phyloP scores from a whole-genome alignment of 225 moss, liverwort and hornwort genomes.

The Climacium dendroides region DNA sequence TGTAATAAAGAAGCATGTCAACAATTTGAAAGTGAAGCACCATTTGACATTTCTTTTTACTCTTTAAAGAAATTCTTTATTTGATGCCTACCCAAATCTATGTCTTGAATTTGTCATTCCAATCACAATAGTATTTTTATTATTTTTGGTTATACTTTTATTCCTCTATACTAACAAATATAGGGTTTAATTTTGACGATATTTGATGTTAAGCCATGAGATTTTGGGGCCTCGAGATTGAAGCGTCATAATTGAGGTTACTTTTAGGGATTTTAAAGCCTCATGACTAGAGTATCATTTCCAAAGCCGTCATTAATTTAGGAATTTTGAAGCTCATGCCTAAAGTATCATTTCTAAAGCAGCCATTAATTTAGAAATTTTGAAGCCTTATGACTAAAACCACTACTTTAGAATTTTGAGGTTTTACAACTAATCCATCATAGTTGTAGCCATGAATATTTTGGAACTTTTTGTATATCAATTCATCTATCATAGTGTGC shows the following conservation, averaged over 20 bases:
- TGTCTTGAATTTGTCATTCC: no score
- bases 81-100: no score
- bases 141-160: not conserved
- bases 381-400: no score
- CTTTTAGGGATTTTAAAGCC: no score
- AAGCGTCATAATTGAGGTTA: not conserved
- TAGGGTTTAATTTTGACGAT: not conserved
- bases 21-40: not conserved
- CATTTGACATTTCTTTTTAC: not conserved
- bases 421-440: not conserved
- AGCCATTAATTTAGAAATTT: no score
- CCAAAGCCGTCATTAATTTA: not conserved
- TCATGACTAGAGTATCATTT: not conserved
- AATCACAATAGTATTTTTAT: no score
- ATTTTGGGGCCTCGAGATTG: not conserved
- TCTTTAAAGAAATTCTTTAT: no score
- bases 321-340: not conserved
- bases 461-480: not conserved
- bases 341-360: fast-evolving
- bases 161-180: not conserved
- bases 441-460: not conserved
- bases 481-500: not conserved
- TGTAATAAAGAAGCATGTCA: not conserved
- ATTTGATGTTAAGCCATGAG: not conserved
- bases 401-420: not conserved